phyloP scores from a whole-genome alignment of 768 basidiomycete species.

The Pleurotus ostreatus region DNA sequence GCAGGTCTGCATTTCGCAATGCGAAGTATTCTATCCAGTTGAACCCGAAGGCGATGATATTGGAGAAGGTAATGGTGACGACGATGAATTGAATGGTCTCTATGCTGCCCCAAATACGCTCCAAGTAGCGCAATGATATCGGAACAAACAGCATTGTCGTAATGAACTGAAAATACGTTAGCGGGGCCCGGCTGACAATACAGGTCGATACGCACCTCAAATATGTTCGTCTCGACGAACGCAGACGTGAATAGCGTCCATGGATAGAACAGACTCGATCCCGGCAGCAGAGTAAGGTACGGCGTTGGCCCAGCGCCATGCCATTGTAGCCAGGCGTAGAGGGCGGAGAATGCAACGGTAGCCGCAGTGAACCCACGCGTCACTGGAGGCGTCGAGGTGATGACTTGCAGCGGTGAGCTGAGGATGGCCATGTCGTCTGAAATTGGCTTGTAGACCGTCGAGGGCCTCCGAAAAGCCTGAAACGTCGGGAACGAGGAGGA shows the following conservation, averaged over 20 bases:
- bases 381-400: slow-evolving; percentile 73
- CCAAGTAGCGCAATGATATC: slow-evolving; percentile 83
- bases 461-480: slow-evolving; percentile 11
- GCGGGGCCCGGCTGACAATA: not conserved
- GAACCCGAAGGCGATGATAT: slow-evolving; percentile 83
- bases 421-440: slow-evolving; percentile 62
- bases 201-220: slow-evolving; percentile 61
- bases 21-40: slow-evolving; percentile 84
- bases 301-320: slow-evolving; percentile 41
- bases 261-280: slow-evolving; percentile 76
- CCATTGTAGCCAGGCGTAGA: slow-evolving; percentile 68
- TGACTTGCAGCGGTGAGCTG: slow-evolving; percentile 63
- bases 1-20: slow-evolving; percentile 65
- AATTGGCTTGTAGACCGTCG: slow-evolving; percentile 11
- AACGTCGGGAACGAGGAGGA: not conserved
- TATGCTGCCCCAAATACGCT: slow-evolving; percentile 88
- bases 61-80: slow-evolving; percentile 74
- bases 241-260: slow-evolving; percentile 93
- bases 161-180: slow-evolving; percentile 52
- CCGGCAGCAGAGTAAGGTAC: slow-evolving; percentile 80
- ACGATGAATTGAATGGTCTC: slow-evolving; percentile 86
- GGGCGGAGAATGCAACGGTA: slow-evolving; percentile 52
- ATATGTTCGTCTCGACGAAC: slow-evolving; percentile 77
- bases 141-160: slow-evolving; percentile 76
- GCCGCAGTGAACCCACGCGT: slow-evolving; percentile 69